Evolutionary conservation across 1,284 basidiomycete species (phyloP), one percentile per base, ranked within the genome.

Genomic region (Fomitiporia mediterranea): DNA sequence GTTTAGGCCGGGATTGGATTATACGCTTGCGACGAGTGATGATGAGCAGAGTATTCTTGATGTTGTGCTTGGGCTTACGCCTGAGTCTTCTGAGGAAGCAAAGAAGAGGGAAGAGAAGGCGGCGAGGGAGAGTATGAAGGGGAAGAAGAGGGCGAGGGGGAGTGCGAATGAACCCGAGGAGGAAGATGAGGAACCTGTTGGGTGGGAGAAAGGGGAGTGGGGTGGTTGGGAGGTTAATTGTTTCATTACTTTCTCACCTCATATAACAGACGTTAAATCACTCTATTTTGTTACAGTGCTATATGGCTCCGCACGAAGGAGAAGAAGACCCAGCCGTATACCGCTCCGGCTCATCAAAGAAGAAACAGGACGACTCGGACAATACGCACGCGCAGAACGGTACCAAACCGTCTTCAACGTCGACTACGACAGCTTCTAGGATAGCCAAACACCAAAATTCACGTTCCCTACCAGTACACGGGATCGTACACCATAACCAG

Each of bases 241-340:
- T 78, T 69, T 13, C 40, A 55, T 51, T 44, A 51, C 58, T 52
- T 57, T 23, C 51, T 61, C 51, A 39, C n/a, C 39, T 48, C n/a
- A n/a, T n/a, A n/a, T n/a, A n/a, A n/a, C n/a, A n/a, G 25, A 34
- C 19, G 32, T 44, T 60, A 35, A 58, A 46, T 23, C 51, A 19
- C 53, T 49, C 8, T 49, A 30, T 4, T 61, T 21, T 27, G 47
- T 23, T 35, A 19, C 17, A 90, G 84, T 96, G 93, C 69, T 98
- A 97, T 70, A 92, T 97, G 84, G 89, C 94, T 2, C 89, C 91
- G 30, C 92, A 94, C 60, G 88, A 94, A 62, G 93, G 91, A 67
- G 91, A 91, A 62, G 93, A 95, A 63, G 94, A 96, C 69, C 95
- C 95, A 3, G 93, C 94, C 2, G 89, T 97, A 15, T 98, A 97